A percentile compares a stretch with the other conserved stretches of the same genome.
Conservation (phyloP, 2,329 filamentous ascomycete genomes). For the Trichophyton mentagrophytes region DNA sequence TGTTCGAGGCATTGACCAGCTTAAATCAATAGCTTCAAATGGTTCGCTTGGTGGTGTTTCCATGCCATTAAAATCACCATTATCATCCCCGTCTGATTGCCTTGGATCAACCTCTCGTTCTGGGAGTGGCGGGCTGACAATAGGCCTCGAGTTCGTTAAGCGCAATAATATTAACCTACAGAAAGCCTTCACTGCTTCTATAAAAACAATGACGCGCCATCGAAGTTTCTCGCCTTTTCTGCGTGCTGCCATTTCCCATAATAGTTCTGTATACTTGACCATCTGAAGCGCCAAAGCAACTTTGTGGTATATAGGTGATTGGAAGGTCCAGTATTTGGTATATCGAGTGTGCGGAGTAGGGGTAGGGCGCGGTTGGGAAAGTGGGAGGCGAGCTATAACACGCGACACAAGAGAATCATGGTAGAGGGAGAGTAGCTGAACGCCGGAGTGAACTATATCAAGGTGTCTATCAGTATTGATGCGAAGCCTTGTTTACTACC, state of each 20-base stretch:
- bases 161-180: constrained; percentile 70
- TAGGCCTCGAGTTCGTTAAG: constrained; percentile 67
- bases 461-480: constrained; percentile 12
- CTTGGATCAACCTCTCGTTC: constrained; percentile 68
- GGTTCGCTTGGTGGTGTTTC: constrained; percentile 32
- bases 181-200: constrained; percentile 76
- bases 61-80: constrained; percentile 38
- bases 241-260: constrained; percentile 97
- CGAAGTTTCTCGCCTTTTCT: constrained; percentile 63
- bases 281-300: constrained; percentile 75
- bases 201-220: constrained; percentile 74
- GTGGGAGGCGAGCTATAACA: constrained; percentile 45
- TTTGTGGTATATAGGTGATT: constrained; percentile 59
- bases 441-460: constrained; percentile 58
- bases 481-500: neutral
- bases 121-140: constrained; percentile 72
- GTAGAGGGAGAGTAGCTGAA: constrained; percentile 82
- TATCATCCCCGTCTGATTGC: constrained; percentile 41
- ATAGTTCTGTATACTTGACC: constrained; percentile 83
- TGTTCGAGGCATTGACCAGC: constrained; percentile 91
- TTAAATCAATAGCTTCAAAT: constrained; percentile 30
- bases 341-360: constrained; percentile 50
- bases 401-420: constrained; percentile 75
- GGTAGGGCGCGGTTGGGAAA: constrained; percentile 37
- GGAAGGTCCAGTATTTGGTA: constrained; percentile 50